phyloP scores from a whole-genome alignment of 441 rosid species.

The Pelargonium fulgidum region DNA sequence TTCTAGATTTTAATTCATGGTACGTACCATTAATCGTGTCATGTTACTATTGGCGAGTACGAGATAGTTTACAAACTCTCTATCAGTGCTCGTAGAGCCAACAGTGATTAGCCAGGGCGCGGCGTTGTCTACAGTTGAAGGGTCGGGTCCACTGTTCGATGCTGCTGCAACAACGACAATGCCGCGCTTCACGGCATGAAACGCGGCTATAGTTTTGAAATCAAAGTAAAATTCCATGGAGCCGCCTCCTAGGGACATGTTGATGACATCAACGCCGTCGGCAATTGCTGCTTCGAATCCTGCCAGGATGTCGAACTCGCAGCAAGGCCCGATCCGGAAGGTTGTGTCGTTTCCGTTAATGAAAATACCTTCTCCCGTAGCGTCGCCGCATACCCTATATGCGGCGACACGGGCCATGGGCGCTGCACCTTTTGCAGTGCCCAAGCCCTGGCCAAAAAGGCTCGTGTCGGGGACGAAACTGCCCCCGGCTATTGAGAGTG shows the following conservation, averaged over 20 bases:
- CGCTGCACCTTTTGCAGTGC: constrained; percentile 35
- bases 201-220: constrained; percentile 35
- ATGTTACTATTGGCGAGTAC: constrained; percentile 27
- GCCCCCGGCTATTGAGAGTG: constrained; percentile 57
- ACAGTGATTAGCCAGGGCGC: constrained; percentile 68
- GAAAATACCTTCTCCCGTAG: neutral
- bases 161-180: constrained; percentile 38
- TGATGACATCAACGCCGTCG: constrained; percentile 37
- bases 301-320: constrained; percentile 32
- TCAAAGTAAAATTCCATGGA: constrained; percentile 16
- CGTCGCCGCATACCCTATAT: constrained; percentile 33
- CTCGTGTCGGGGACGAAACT: constrained; percentile 36
- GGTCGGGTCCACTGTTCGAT: constrained; percentile 39
- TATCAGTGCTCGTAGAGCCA: constrained; percentile 57
- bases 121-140: constrained; percentile 27
- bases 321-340: constrained; percentile 15
- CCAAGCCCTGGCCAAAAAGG: constrained; percentile 25
- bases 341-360: neutral
- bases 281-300: constrained; percentile 34
- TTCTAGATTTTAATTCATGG: no score
- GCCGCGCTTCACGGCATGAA: constrained; percentile 37
- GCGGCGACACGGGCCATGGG: constrained; percentile 35
- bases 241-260: constrained; percentile 21
- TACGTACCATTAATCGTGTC: constrained; percentile 24
- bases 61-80: constrained; percentile 28